Base-by-base conservation (phyloP, 2,329 filamentous ascomycete genomes). In the Myriosclerotinia duriaeana region DNA sequence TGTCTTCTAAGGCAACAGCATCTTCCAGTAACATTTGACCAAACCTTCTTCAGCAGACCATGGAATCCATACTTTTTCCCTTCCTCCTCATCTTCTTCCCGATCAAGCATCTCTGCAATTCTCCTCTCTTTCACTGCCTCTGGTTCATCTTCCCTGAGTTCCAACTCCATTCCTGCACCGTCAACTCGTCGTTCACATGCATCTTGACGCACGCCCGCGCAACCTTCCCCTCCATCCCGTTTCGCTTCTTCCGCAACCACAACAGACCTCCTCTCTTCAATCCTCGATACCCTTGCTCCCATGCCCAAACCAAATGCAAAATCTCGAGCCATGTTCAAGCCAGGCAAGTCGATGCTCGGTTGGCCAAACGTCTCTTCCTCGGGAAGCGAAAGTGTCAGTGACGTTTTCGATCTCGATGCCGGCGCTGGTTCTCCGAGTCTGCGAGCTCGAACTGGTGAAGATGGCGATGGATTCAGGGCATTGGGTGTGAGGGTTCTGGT, bases 281-380 rank as follows among this genome's bases (percentile, higher is more conserved):
- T 65, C 20, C 53, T 56, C 22, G 54, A 58, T 11, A n/a, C 42
- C 36, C 48, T 53, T 15, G 22, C n/a, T 17, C 48, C 50, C n/a
- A 11, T 5, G 38, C 60, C 5, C 22, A 15, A 53, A 6, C 36
- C 60, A 53, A 20, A 22, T 2, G 22, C 60, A n/a, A 54, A 54
- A 34, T 65, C 44, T 34, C 63, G 14, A 4, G 30, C n/a, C 6
- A 48, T 59, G 1, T 30, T 38, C 22, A 59, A 59, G 20, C 63
- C 63, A 11, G 63, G 63, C 40, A 65, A 30, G 8, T 65, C 42
- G n/a, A 65, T 65, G 17, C 53, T 65, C 5, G 53, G 53, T 11
- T 65, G 63, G 26, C 63, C 63, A 38, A 65, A 65, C 6, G 42
- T 46, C n/a, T 59, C 63, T 38, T 65, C 53, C 5, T 59, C 63